Evolutionary conservation across 2,329 filamentous ascomycete species (phyloP), one percentile per base, ranked within the genome.

Genomic region (Scytalidium lignicola): DNA sequence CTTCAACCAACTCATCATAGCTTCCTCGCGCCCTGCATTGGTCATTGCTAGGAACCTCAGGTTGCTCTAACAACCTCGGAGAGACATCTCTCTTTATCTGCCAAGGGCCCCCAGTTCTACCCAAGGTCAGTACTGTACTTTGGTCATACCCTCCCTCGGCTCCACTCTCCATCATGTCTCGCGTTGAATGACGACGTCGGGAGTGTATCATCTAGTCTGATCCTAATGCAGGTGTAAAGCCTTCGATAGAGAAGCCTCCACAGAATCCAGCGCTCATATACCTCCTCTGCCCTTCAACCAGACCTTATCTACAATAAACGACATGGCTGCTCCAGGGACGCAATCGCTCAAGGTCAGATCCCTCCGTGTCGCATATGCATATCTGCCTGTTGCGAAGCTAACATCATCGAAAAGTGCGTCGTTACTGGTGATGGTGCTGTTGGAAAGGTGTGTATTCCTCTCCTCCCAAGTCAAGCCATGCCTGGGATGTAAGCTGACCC

Each of bases 371-470:
- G 20, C 46, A 32, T 49, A 20, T 26, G 47, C 50, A 48, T 46
- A 29, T 42, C 43, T 19, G 23, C 46, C 40, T 20, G 51, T 40
- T 5, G 7, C 43, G 32, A 50, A 44, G 51, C 57, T 63, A 55
- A 61, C 56, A 45, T 58, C 51, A 28, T 45, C 49, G 46, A 64
- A 52, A 62, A 96, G 90, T 99, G 93, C 71, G 93, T 99, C 68
- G 93, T 99, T 67, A 97, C 93, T 56, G 93, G 93, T 75, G 93
- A 99, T 72, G 93, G 93, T 88, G 93, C 93, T 68, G 93, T 99
- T 64, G 93, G 93, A 73, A 99, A 99, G 83, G 91, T 96, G 73
- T 72, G 76, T 48, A 51, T 45, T 29, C 42, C 22, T 20, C n/a
- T n/a, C 17, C 28, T 32, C 17, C 29, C 23, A 17, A 37, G 15